phyloP scores from a whole-genome alignment of 192 early-diverging fungal species.

The Pilobolus umbonatus region DNA sequence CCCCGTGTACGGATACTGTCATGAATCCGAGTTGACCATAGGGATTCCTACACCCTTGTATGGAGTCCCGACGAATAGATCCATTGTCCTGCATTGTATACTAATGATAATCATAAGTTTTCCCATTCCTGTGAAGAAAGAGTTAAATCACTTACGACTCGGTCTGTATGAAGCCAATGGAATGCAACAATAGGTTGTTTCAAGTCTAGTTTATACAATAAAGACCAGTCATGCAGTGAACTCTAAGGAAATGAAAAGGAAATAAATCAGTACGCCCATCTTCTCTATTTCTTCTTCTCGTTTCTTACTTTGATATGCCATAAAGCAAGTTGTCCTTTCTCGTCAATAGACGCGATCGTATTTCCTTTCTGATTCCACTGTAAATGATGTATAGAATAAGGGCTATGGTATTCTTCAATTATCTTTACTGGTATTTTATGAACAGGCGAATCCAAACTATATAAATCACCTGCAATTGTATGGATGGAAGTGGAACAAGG shows the following conservation, averaged over 20 bases:
- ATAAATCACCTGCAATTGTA: conserved; percentile 17
- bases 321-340: conserved; percentile 30
- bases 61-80: no score
- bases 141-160: conserved; percentile 18
- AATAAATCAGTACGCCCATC: no score
- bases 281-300: no score
- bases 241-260: conserved; percentile 7
- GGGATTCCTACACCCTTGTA: conserved; percentile 31
- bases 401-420: conserved; percentile 22
- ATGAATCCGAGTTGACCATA: conserved; percentile 32
- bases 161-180: conserved; percentile 31
- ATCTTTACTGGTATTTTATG: conserved; percentile 13
- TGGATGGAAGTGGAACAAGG: conserved; percentile 6
- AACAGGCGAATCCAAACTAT: neutral
- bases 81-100: no score
- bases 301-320: conserved; percentile 29
- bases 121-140: neutral
- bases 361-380: conserved; percentile 35
- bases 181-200: conserved; percentile 29
- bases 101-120: neutral
- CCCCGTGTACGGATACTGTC: conserved; percentile 29
- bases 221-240: conserved; percentile 20
- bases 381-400: conserved; percentile 28
- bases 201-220: conserved; percentile 17
- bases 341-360: conserved; percentile 27